Percentiles rank a stretch among this genome's conserved stretches.
These are phyloP conservation scores for Saraca asoca DNA, from an alignment of 331 rosid species.

Conservation along the genomic window DNA sequence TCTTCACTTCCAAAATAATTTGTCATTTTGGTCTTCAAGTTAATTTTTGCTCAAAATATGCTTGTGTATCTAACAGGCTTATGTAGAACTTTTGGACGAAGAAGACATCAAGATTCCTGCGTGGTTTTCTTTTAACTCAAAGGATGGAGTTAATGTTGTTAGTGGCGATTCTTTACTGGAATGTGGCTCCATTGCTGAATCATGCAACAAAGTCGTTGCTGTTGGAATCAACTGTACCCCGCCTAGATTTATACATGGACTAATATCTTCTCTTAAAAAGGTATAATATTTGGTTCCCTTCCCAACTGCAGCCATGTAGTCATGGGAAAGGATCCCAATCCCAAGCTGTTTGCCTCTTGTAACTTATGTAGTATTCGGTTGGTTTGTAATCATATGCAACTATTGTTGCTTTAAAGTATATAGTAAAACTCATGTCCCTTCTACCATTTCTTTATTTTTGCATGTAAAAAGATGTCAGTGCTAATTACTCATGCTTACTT, in stretches of 20 bases:
- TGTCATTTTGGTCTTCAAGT: conserved; percentile 12
- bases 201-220: conserved; percentile 75
- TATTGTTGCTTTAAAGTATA: conserved; percentile 16
- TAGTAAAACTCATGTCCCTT: not conserved
- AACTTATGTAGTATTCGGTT: conserved; percentile 6
- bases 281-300: conserved; percentile 43
- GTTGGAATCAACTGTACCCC: conserved; percentile 96
- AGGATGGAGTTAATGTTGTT: conserved; percentile 87
- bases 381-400: conserved; percentile 21
- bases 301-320: not conserved
- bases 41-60: conserved; percentile 23
- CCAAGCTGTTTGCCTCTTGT: conserved; percentile 14
- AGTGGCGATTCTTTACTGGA: conserved; percentile 82
- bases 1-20: not conserved
- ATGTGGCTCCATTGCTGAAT: conserved; percentile 76
- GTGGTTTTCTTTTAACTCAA: conserved; percentile 93
- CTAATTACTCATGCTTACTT: conserved; percentile 1
- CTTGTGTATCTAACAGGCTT: conserved; percentile 62
- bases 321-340: too few species aligned
- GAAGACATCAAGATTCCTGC: conserved; percentile 73
- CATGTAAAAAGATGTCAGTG: not conserved
- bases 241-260: conserved; percentile 80
- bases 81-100: conserved; percentile 77
- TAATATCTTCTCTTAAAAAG: conserved; percentile 66
- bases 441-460: conserved; percentile 16